A percentile compares a stretch with the other conserved stretches of the same genome.
Conservation (phyloP, 1,139 yeast genomes). For the Blastobotrys petasosporus region DNA sequence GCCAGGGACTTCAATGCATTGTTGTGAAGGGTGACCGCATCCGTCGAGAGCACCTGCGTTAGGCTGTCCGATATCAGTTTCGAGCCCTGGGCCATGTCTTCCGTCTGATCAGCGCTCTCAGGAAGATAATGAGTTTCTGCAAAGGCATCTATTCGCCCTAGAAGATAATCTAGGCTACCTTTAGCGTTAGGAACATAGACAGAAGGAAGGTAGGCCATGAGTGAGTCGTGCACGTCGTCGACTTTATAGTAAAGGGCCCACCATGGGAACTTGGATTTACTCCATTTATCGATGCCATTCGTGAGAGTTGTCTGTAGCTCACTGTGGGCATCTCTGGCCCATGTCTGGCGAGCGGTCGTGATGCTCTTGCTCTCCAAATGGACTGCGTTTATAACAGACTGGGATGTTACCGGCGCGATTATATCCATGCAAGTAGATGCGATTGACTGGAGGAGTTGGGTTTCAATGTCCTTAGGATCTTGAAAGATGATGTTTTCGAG, state of each 20-base stretch:
- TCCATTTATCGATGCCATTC: constrained; percentile 23
- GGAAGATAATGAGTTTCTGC: constrained; percentile 24
- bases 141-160: constrained; percentile 33
- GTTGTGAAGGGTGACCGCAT: constrained; percentile 28
- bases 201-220: constrained; percentile 18
- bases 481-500: constrained; percentile 23
- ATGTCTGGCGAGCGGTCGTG: constrained; percentile 25
- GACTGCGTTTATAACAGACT: constrained; percentile 13
- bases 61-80: constrained; percentile 13
- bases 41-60: constrained; percentile 14
- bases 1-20: constrained; percentile 27
- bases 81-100: neutral
- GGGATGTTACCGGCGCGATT: constrained; percentile 20
- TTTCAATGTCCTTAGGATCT: constrained; percentile 14
- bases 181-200: constrained; percentile 30
- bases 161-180: constrained; percentile 27
- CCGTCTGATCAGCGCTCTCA: neutral
- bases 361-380: constrained; percentile 20
- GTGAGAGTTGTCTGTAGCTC: constrained; percentile 34
- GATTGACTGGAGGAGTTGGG: constrained; percentile 24
- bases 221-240: constrained; percentile 33
- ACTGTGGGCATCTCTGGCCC: constrained; percentile 36
- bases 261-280: constrained; percentile 32
- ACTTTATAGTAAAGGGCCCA: constrained; percentile 35
- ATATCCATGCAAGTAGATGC: constrained; percentile 25